Evolutionary conservation across 148 eudicot genomes (phyloP).

Genomic region (Vaccinium vitisidaea): DNA sequence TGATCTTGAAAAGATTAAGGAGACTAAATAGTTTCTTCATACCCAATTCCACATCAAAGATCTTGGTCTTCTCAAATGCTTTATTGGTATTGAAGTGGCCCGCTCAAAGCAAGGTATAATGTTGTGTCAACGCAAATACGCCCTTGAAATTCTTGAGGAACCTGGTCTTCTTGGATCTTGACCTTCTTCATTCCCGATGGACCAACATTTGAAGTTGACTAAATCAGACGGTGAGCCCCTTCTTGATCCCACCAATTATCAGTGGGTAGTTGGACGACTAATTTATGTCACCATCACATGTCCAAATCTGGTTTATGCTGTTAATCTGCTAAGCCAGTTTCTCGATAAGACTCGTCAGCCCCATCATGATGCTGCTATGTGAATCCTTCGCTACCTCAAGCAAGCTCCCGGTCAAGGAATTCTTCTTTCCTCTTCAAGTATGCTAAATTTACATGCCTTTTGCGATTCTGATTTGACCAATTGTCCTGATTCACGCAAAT

Average conservation of each 20-base stretch:
- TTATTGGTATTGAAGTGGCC: conserved; percentile 1
- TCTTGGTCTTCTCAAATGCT: neutral
- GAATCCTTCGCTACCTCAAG: neutral
- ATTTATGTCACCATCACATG: neutral
- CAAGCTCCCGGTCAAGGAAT: neutral
- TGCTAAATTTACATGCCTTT: neutral
- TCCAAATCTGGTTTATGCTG: neutral
- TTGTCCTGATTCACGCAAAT: neutral
- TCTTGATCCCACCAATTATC: neutral
- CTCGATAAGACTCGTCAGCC: neutral
- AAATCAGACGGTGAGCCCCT: neutral
- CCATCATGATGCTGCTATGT: neutral
- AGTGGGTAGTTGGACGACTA: neutral
- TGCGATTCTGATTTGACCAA: neutral
- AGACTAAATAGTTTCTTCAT: neutral
- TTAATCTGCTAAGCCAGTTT: neutral
- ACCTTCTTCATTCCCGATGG: neutral
- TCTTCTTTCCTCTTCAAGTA: neutral
- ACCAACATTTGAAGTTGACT: neutral
- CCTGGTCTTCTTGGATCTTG: neutral
- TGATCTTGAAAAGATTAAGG: neutral
- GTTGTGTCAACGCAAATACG: neutral
- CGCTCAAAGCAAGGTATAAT: neutral
- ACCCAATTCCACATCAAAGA: neutral
- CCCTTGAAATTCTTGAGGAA: neutral